A percentile compares a stretch with the other conserved stretches of the same genome.
phyloP scores from a whole-genome alignment of 768 basidiomycete species.

The Postia placenta region DNA sequence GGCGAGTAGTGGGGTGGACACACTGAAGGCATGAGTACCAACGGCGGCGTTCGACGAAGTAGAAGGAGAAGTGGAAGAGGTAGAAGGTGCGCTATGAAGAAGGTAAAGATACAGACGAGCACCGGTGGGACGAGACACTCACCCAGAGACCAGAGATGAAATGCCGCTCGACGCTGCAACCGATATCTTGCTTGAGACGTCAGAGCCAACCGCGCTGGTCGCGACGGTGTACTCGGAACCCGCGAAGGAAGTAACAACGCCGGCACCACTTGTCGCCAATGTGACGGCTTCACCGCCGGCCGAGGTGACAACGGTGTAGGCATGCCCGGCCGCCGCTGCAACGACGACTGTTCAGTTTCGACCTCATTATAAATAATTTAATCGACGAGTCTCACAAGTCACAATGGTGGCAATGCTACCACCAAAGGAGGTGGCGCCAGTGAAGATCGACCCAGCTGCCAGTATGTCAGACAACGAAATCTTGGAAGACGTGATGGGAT shows the following conservation, averaged over 20 bases:
- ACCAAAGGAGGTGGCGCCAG: constrained; percentile 25
- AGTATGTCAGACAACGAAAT: not conserved
- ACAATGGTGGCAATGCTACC: constrained; percentile 21
- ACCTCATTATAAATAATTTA: not conserved
- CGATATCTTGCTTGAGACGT: too few species aligned
- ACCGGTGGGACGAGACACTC: too few species aligned
- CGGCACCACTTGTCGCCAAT: constrained; percentile 38
- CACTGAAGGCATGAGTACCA: constrained; percentile 12
- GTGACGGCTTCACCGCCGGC: constrained; percentile 56
- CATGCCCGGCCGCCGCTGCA: constrained; percentile 48
- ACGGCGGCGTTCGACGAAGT: constrained; percentile 13
- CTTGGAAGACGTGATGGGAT: constrained; percentile 4
- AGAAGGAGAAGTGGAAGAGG: not conserved
- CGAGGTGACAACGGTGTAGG: constrained; percentile 50
- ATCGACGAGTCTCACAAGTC: constrained; percentile 21
- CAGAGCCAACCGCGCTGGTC: constrained; percentile 8
- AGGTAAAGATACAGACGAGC: too few species aligned
- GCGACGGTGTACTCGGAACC: constrained; percentile 50
- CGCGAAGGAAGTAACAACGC: constrained; percentile 42
- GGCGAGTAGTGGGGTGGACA: constrained; percentile 22
- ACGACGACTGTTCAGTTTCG: not conserved
- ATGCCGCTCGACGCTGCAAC: too few species aligned
- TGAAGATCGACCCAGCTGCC: constrained; percentile 32
- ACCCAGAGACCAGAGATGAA: too few species aligned
- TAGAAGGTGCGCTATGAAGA: too few species aligned